These are phyloP conservation scores for Exophiala dermatitidis DNA, from an alignment of 2,329 filamentous ascomycete species.

Conservation along the genomic window DNA sequence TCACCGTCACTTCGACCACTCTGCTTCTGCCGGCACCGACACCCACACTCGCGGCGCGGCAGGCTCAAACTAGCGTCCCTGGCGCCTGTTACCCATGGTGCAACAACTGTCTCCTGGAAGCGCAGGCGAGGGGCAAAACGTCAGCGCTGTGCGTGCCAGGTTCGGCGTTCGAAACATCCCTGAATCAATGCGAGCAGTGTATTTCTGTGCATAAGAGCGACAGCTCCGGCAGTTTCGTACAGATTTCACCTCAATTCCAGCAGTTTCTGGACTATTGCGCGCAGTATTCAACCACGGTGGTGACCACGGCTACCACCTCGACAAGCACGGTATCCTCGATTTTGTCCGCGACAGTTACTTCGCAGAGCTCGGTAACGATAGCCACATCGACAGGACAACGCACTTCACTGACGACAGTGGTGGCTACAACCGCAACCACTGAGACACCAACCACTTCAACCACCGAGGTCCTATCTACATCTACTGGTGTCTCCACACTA, in stretches of 20 bases:
- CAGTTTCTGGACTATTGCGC: constrained; percentile 46
- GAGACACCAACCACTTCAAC: constrained; percentile 26
- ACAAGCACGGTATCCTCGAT: constrained; percentile 3
- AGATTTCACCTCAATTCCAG: constrained; percentile 36
- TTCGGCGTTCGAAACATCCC: constrained; percentile 40
- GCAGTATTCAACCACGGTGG: constrained; percentile 13
- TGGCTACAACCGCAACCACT: constrained; percentile 1
- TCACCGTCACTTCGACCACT: constrained; percentile 44
- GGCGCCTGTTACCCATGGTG: constrained; percentile 49
- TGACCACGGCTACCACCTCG: constrained; percentile 11
- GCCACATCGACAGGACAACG: background rate
- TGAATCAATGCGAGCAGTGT: constrained; percentile 41
- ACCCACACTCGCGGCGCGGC: constrained; percentile 23
- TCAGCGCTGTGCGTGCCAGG: constrained; percentile 39
- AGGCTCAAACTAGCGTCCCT: constrained; percentile 35
- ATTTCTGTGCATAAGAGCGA: constrained; percentile 29
- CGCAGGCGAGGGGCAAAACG: constrained; percentile 43
- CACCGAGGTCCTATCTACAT: background rate
- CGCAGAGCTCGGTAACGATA: constrained; percentile 2
- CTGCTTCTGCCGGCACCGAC: constrained; percentile 18
- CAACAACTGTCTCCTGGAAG: constrained; percentile 45
- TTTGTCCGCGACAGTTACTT: constrained; percentile 13
- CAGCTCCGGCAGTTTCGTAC: constrained; percentile 27
- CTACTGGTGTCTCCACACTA: background rate
- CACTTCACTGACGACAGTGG: background rate